Evolutionary conservation across 1,139 yeast species (phyloP), one percentile per base, ranked within the genome.

Genomic region (Taphrina flavorubra): DNA sequence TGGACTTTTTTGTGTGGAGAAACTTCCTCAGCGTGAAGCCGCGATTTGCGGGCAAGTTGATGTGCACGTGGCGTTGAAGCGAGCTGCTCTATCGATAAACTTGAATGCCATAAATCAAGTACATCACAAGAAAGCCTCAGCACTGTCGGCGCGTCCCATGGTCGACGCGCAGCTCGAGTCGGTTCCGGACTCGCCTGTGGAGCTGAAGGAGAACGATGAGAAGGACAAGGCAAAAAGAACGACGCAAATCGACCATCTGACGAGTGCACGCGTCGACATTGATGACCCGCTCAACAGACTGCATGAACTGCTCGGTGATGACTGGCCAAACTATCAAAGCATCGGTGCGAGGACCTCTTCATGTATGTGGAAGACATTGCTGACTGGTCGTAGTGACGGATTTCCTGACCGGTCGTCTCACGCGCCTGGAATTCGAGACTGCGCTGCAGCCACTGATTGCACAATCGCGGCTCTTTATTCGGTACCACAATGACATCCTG

Each of bases 401-500:
- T 47, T 55, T 63, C 39, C 18, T 64, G 42, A 67, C 66, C 13
- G 69, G 61, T 42, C 63, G 63, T 14, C 49, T 46, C 56, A 89
- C 97, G 6, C 83, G 97, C 71, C 78, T 79, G 44, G 99, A 94
- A 77, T 82, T 92, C 71, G 85, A 87, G 70, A 79, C 79, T 16
- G 85, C 80, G 46, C 81, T 90, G 34, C 79, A 80, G 31, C 85
- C 85, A 10, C 78, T 90, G 56, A 46, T 63, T 47, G 42, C 46
- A 18, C 42, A 42, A 13, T 87, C 86, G 70, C 80, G 81, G 66
- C 81, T 83, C 62, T 79, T 82, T 69, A 77, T 83, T 31, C 77
- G 82, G 67, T 79, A 88, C 81, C 99, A 94, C 78, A 94, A 94
- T 78, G 91, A 89, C 75, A 82, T 94, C 63, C 79, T 94, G 66